phyloP scores from a whole-genome alignment of 257 asterid genomes.

The Knoxia roxburghii region DNA sequence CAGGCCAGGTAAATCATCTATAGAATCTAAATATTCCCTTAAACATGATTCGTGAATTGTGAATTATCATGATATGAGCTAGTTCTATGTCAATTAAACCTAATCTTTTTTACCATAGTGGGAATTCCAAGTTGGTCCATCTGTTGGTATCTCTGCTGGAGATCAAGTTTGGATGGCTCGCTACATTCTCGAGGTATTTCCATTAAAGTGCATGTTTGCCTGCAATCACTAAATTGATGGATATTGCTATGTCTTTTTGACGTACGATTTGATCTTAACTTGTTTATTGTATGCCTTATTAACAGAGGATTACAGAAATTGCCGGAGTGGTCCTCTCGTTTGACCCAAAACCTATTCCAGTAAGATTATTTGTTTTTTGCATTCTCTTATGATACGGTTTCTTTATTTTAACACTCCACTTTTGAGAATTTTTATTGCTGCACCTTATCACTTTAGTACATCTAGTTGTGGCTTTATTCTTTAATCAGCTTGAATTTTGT shows the following conservation, averaged over 20 bases:
- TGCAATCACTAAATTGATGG: neutral
- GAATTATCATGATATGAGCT: neutral
- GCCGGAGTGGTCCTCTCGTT: slow-evolving; percentile 66
- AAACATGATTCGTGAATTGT: neutral
- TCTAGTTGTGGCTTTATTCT: neutral
- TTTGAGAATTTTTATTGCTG: neutral
- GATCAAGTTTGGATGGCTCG: slow-evolving; percentile 83
- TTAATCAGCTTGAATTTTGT: neutral
- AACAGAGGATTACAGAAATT: slow-evolving; percentile 78
- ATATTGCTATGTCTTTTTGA: neutral
- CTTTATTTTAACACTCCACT: neutral
- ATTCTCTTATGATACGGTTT: neutral
- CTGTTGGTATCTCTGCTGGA: slow-evolving; percentile 73
- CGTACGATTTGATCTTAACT: neutral
- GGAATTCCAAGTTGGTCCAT: slow-evolving; percentile 87
- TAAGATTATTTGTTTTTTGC: slow-evolving; percentile 14
- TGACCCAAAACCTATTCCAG: slow-evolving; percentile 76
- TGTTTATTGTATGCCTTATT: neutral
- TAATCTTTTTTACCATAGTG: slow-evolving; percentile 32
- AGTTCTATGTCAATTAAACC: neutral
- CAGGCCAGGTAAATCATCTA: slow-evolving; percentile 61
- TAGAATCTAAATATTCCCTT: neutral
- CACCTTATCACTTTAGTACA: neutral
- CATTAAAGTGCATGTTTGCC: neutral
- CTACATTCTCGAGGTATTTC: slow-evolving; percentile 64